Base-by-base conservation (phyloP, 1,284 basidiomycete genomes). In the Sanghuangporus sanghuang region DNA sequence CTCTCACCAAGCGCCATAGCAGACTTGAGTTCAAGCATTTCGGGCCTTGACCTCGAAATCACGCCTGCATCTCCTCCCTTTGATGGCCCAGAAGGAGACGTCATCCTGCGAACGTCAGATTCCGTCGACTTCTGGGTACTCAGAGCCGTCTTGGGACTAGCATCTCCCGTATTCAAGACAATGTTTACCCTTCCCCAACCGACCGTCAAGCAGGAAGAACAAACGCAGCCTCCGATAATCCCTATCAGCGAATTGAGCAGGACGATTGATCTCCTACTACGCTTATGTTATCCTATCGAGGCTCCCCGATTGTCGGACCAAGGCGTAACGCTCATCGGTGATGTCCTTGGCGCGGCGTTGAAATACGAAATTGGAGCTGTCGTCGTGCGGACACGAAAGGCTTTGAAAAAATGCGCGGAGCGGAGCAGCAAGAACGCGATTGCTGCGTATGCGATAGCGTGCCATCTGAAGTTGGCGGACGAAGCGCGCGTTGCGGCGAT, bases 211-310 rank as follows among this genome's bases (percentile, higher is more conserved):
- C 21, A 27, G 8, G 27, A 23, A 39, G 53, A 85, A 8, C 68
- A 79, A 55, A 77, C 89, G 44, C 80, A 84, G 5, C 75, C 87
- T 16, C 76, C 83, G 3, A n/a, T 54, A 16, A 38, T 54, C 16
- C 35, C 53, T 11, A 54, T 54, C 16, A 54, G 53, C 36, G 89
- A 90, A 70, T 62, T 75, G 35, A 72, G 73, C 9, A 67, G 71
- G 5, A 75, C 76, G 6, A 66, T 90, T 1, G 76, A 82, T 49
- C 71, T 74, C 5, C 74, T 90, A 23, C 74, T 90, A 40, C 80
- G 78, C 23, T 80, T 85, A 68, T 71, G 89, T 58, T 79, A 78
- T 61, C 77, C 77, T 3, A 59, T 73, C 48, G 40, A 63, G 27
- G 57, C 57, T 14, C 23, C 36, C 11, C 35, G 40, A 27, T 48